These are phyloP conservation scores for Lactifluus pinguis DNA, from an alignment of 768 basidiomycete genomes.

Conservation along the genomic window DNA sequence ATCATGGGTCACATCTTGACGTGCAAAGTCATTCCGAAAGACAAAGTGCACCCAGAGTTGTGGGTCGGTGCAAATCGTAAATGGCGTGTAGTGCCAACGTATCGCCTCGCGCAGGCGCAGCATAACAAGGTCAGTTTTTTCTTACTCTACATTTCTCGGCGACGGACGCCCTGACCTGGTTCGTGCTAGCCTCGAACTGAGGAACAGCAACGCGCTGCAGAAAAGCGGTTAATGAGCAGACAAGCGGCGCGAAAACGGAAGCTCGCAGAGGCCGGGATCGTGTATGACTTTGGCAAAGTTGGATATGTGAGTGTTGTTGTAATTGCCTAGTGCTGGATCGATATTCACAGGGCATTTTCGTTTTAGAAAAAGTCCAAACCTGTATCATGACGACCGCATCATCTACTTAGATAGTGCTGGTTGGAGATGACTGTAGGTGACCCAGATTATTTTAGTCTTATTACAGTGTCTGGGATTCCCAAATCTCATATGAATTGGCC, in stretches of 20 bases:
- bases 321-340: background rate
- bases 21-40: conserved; percentile 84
- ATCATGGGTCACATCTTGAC: conserved; percentile 88
- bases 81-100: conserved; percentile 69
- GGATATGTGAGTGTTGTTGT: conserved; percentile 59
- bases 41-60: conserved; percentile 83
- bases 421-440: background rate
- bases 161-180: background rate
- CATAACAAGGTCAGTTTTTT: conserved; percentile 67
- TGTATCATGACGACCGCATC: background rate
- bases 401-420: background rate
- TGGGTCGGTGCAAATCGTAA: conserved; percentile 98
- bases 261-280: conserved; percentile 72
- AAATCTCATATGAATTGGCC: background rate
- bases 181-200: conserved; percentile 56
- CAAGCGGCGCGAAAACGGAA: conserved; percentile 73
- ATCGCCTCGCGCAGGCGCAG: conserved; percentile 56
- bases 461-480: background rate
- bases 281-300: conserved; percentile 74
- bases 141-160: background rate
- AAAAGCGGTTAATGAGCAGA: conserved; percentile 62
- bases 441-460: background rate
- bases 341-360: background rate
- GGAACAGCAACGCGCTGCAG: conserved; percentile 54
- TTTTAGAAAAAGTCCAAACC: conserved; percentile 32